phyloP scores from a whole-genome alignment of 306 rosid species.

The Malus asiatica region DNA sequence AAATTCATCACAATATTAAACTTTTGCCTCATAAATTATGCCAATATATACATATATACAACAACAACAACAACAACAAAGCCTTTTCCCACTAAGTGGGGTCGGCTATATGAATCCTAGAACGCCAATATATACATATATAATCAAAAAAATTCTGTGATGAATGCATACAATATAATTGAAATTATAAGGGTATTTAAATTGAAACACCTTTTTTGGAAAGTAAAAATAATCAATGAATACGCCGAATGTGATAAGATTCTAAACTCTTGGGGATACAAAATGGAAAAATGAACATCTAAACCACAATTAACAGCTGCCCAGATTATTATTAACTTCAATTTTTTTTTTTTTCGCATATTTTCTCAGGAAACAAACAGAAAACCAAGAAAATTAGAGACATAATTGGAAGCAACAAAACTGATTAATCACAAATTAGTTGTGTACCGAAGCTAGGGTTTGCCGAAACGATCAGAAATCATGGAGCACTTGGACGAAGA shows the following conservation, averaged over 20 bases:
- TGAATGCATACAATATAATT: background rate
- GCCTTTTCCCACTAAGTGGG: no score
- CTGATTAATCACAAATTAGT: conserved; percentile 8
- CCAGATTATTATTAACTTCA: background rate
- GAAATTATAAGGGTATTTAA: background rate
- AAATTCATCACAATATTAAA: conserved; percentile 5
- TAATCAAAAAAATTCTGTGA: background rate
- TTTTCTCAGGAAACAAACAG: conserved; percentile 3
- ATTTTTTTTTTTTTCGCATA: background rate
- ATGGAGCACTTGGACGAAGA: background rate
- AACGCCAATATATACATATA: no score
- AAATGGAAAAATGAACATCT: background rate
- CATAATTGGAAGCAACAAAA: background rate
- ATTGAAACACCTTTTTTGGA: background rate
- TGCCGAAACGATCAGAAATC: background rate
- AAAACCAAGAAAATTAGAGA: background rate
- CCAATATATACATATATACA: no score
- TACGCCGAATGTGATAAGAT: background rate
- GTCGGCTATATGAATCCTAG: no score
- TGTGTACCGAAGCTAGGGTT: conserved; percentile 6
- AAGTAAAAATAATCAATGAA: background rate
- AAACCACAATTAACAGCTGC: background rate
- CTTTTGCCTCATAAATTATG: conserved; percentile 1
- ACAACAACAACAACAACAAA: no score
- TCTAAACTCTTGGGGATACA: background rate